phyloP scores from a whole-genome alignment of 1,139 yeast species.

The Taiozyma onychis region DNA sequence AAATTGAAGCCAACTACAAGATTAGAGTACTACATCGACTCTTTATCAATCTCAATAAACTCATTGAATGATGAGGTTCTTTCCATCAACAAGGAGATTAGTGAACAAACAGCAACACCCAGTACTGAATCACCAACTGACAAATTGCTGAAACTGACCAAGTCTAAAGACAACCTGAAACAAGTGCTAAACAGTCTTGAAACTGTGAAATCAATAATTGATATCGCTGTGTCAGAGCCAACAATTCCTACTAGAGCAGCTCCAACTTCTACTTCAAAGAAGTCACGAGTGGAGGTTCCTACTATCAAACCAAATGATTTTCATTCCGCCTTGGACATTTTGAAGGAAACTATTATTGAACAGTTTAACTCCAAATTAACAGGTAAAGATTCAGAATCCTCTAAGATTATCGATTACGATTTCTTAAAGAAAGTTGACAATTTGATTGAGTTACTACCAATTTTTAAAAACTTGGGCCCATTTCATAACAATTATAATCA shows the following conservation, averaged over 20 bases:
- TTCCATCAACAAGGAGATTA: constrained; percentile 12
- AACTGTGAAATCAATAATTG: constrained; percentile 33
- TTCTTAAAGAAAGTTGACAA: constrained; percentile 36
- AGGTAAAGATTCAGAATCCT: constrained; percentile 19
- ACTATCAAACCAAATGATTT: constrained; percentile 31
- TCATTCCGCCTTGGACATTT: constrained; percentile 33
- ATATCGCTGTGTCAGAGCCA: constrained; percentile 17
- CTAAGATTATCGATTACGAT: constrained; percentile 26
- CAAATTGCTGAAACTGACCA: constrained; percentile 38
- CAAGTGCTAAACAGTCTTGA: constrained; percentile 42
- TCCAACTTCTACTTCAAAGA: constrained; percentile 15
- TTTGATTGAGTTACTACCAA: constrained; percentile 42
- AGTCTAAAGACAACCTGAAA: constrained; percentile 38
- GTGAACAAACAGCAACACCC: constrained; percentile 2
- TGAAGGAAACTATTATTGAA: constrained; percentile 37
- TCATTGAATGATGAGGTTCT: constrained; percentile 47
- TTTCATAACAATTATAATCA: constrained; percentile 43
- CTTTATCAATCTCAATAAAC: constrained; percentile 50
- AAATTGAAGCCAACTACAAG: constrained; percentile 38
- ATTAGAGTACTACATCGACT: constrained; percentile 57
- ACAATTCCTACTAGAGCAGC: constrained; percentile 10
- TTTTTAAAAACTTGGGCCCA: constrained; percentile 45
- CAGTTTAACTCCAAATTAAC: constrained; percentile 28
- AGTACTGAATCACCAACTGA: constrained; percentile 13
- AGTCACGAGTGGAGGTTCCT: constrained; percentile 6